These are phyloP conservation scores for Sordariomycetes sp. DNA, from an alignment of 2,329 filamentous ascomycete species.

Conservation along the genomic window DNA sequence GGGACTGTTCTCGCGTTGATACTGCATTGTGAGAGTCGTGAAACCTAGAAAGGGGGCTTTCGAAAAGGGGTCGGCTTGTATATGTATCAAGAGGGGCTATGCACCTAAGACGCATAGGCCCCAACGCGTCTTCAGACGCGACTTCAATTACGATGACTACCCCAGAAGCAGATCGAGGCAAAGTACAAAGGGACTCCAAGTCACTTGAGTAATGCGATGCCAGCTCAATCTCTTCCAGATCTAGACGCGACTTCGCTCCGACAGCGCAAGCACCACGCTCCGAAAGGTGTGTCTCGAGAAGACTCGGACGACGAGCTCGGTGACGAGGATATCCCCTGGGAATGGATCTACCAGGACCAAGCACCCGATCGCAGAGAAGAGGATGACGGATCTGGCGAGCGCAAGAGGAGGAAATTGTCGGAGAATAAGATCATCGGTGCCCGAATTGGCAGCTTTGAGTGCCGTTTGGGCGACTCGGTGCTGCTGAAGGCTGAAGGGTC, in stretches of 20 bases:
- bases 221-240: not conserved
- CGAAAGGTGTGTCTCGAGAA: conserved; percentile 55
- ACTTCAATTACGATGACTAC: conserved; percentile 3
- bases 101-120: conserved; percentile 2
- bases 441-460: conserved; percentile 72
- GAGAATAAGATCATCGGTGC: conserved; percentile 63
- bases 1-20: no score
- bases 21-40: no score
- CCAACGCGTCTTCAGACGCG: conserved; percentile 9
- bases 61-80: no score
- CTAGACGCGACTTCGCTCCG: not conserved
- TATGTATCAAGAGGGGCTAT: conserved; percentile 7
- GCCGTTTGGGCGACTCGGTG: conserved; percentile 72
- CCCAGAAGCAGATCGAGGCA: not conserved
- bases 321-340: conserved; percentile 63
- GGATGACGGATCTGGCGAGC: conserved; percentile 16
- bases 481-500: conserved; percentile 80
- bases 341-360: conserved; percentile 58
- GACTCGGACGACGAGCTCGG: conserved; percentile 86
- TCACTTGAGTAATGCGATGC: not conserved
- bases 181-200: not conserved
- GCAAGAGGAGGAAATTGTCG: conserved; percentile 23
- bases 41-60: no score
- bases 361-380: conserved; percentile 6
- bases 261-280: conserved; percentile 5